phyloP scores from a whole-genome alignment of 2,329 filamentous ascomycete genomes.

The Fonsecaea nubica region DNA sequence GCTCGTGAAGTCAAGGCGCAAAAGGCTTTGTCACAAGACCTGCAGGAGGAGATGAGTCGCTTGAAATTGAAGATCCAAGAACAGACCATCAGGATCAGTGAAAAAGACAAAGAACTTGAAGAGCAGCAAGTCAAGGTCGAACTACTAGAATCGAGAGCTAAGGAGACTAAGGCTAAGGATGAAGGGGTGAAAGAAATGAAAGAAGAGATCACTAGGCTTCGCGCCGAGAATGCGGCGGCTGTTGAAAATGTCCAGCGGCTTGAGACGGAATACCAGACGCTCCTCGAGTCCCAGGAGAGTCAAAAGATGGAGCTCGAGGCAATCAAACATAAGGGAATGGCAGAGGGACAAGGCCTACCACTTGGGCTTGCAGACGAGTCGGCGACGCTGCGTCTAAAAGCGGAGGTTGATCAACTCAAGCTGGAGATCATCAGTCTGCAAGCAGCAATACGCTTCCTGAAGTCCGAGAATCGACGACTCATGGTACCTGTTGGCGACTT shows the following conservation, averaged over 20 bases:
- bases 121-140: conserved; percentile 75
- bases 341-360: conserved; percentile 48
- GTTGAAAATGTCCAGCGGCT: conserved; percentile 45
- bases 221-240: conserved; percentile 45
- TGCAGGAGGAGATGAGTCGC: conserved; percentile 81
- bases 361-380: conserved; percentile 45
- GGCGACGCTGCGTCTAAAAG: conserved; percentile 47
- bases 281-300: conserved; percentile 51
- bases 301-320: conserved; percentile 51
- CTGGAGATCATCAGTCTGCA: conserved; percentile 53
- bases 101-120: conserved; percentile 81
- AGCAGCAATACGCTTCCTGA: conserved; percentile 55
- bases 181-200: conserved; percentile 56
- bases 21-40: conserved; percentile 79
- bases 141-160: conserved; percentile 85
- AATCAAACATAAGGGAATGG: conserved; percentile 51
- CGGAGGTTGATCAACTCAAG: conserved; percentile 34
- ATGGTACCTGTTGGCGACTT: conserved; percentile 31
- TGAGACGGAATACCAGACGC: conserved; percentile 47
- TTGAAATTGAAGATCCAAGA: conserved; percentile 82
- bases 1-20: conserved; percentile 81
- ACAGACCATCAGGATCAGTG: conserved; percentile 72
- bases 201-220: conserved; percentile 49
- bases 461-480: conserved; percentile 52
- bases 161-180: conserved; percentile 79